phyloP scores from a whole-genome alignment of 768 basidiomycete species.

The Leccinum uliginosum region DNA sequence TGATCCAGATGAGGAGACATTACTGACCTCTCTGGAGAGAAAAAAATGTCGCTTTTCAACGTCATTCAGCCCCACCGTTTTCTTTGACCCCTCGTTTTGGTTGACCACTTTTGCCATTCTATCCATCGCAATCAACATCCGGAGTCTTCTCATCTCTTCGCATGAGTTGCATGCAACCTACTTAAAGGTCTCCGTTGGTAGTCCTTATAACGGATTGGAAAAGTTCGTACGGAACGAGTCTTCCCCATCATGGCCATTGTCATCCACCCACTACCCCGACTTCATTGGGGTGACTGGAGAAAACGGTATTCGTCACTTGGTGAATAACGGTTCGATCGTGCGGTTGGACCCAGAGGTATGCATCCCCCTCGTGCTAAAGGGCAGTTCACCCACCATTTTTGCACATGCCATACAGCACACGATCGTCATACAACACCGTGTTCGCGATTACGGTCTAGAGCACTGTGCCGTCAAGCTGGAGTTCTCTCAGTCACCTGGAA shows the following conservation, averaged over 20 bases:
- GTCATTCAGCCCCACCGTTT: background rate
- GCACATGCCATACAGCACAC: constrained; percentile 6
- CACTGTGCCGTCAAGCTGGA: constrained; percentile 13
- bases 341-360: constrained; percentile 17
- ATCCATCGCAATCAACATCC: constrained; percentile 17
- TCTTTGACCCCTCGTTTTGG: constrained; percentile 17
- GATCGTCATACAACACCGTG: constrained; percentile 19
- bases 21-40: background rate
- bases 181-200: constrained; percentile 12
- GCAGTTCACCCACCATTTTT: background rate
- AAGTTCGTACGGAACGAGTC: constrained; percentile 23
- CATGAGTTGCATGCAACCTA: background rate
- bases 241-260: constrained; percentile 26
- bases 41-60: background rate
- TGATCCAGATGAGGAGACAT: constrained; percentile 15
- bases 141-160: constrained; percentile 17
- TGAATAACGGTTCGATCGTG: constrained; percentile 20
- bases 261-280: constrained; percentile 19
- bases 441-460: constrained; percentile 24
- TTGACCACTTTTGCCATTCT: constrained; percentile 13
- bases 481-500: constrained; percentile 1
- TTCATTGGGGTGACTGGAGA: constrained; percentile 17
- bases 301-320: constrained; percentile 3
- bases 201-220: constrained; percentile 23
- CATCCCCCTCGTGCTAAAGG: background rate